Conservation (phyloP, 257 asterid species). For the Leptodermis oblonga region DNA sequence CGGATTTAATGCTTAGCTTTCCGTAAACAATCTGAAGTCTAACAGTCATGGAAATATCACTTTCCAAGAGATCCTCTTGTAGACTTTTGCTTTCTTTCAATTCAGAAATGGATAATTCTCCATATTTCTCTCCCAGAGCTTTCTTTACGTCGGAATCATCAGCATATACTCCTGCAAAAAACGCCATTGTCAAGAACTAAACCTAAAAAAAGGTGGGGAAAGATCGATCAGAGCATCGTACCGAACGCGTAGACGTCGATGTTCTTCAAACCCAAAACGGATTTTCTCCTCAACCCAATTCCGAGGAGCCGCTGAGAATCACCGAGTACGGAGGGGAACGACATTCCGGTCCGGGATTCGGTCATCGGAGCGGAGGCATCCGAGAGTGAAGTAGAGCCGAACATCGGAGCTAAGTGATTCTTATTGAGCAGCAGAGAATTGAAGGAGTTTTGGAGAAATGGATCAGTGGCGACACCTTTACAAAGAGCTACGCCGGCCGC, state of each 20-base stretch:
- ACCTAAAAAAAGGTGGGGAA: background rate
- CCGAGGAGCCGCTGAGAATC: conserved; percentile 87
- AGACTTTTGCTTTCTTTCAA: conserved; percentile 42
- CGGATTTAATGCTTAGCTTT: conserved; percentile 64
- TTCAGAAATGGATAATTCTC: conserved; percentile 31
- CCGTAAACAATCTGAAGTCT: conserved; percentile 92
- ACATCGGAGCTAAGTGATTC: conserved; percentile 34
- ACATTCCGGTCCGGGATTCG: conserved; percentile 65
- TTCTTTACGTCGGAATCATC: conserved; percentile 58
- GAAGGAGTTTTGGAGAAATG: conserved; percentile 39
- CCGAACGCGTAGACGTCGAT: conserved; percentile 93
- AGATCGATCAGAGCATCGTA: conserved; percentile 22
- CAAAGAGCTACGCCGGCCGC: conserved; percentile 46
- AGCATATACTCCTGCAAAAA: conserved; percentile 69
- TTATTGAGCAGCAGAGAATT: conserved; percentile 29
- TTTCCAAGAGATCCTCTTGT: conserved; percentile 58
- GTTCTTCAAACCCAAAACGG: conserved; percentile 78
- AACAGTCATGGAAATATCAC: conserved; percentile 65
- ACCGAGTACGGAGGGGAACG: conserved; percentile 66
- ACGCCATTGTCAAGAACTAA: background rate
- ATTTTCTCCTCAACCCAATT: conserved; percentile 64
- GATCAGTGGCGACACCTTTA: conserved; percentile 31
- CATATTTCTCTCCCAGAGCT: conserved; percentile 55
- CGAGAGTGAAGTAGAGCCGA: conserved; percentile 67
- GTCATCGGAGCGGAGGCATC: conserved; percentile 45